Evolutionary conservation across 1,284 basidiomycete genomes (phyloP), one percentile per base, ranked within the genome.

Genomic region (Sparassis latifolia): DNA sequence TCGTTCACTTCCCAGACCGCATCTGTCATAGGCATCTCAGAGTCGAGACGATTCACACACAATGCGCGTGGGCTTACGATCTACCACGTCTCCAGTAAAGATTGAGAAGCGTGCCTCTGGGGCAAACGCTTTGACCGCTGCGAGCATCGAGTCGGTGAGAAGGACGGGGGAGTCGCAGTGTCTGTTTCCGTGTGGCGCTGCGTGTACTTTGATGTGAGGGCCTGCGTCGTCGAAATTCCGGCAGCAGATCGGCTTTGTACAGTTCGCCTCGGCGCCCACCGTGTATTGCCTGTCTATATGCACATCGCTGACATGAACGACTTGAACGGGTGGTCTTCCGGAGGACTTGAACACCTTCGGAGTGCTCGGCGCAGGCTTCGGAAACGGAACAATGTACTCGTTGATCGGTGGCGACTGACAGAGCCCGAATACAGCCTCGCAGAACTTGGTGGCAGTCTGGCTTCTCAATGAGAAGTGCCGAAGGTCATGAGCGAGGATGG

Each of bases 1-100:
- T 73, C 59, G 48, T 71, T 65, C 6, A 76, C 67, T 27, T 73
- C 62, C 76, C 76, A 78, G 20, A 72, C 65, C 7, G 73, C 73
- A 55, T 70, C 77, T 77, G 45, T 27, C 35, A 10, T 31, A 40
- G 12, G 33, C 38, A 7, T 30, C 6, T 33, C 38, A 12, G 20
- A 27, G 35, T 12, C 35, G 12, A 37, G 7, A 6, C 35, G 12
- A 12, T 12, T 12, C 35, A 37, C 7, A 37, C 35, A 37, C 35
- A 6, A 37, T 6, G 12, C 35, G 35, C 35, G 35, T 12, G 12
- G 35, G 62, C 65, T 44, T 50, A 77, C 79, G 77, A 68, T 81
- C 80, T 6, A 82, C 71, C 4, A 82, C 76, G 58, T 83, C 81
- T 4, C 81, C 81, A 12, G 79, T 84, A 53, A 82, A 82, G 42